Conservation (phyloP, 768 basidiomycete species). For the Mycena galopus region DNA sequence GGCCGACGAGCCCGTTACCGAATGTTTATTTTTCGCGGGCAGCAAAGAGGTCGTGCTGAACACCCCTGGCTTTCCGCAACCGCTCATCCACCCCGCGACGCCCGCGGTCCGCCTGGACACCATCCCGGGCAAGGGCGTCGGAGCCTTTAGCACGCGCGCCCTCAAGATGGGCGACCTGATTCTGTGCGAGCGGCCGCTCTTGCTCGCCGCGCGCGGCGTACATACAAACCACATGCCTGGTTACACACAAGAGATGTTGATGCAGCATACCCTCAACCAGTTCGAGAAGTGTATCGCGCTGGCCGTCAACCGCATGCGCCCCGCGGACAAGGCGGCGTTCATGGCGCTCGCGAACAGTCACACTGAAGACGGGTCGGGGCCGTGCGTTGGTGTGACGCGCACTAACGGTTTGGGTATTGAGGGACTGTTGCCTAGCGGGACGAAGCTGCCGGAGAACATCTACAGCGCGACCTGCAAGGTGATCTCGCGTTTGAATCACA, state of each 20-base stretch:
- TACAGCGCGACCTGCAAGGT: constrained; percentile 45
- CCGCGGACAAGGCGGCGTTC: constrained; percentile 38
- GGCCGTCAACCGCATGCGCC: constrained; percentile 39
- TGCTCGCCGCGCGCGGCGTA: constrained; percentile 42
- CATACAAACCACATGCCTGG: neutral
- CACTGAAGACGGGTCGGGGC: constrained; percentile 47
- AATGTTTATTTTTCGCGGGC: constrained; percentile 29
- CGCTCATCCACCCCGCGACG: constrained; percentile 22
- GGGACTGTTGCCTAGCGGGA: constrained; percentile 29
- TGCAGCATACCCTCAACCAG: constrained; percentile 25
- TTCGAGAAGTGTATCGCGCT: constrained; percentile 34
- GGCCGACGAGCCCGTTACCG: constrained; percentile 1
- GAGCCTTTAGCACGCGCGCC: constrained; percentile 48
- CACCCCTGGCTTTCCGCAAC: constrained; percentile 33
- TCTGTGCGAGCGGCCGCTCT: constrained; percentile 52
- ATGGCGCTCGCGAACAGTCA: constrained; percentile 45
- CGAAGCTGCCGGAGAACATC: constrained; percentile 15
- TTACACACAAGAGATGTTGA: neutral
- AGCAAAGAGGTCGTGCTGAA: constrained; percentile 29
- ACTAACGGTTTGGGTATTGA: constrained; percentile 47
- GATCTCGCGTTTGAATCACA: constrained; percentile 54
- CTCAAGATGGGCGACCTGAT: constrained; percentile 51
- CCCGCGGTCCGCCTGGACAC: constrained; percentile 30
- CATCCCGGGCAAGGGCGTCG: constrained; percentile 41
- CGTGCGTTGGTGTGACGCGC: constrained; percentile 46